A percentile compares a stretch with the other conserved stretches of the same genome.
Conservation (phyloP, 164 flowering plant genomes). For the Vitis amurensis region DNA sequence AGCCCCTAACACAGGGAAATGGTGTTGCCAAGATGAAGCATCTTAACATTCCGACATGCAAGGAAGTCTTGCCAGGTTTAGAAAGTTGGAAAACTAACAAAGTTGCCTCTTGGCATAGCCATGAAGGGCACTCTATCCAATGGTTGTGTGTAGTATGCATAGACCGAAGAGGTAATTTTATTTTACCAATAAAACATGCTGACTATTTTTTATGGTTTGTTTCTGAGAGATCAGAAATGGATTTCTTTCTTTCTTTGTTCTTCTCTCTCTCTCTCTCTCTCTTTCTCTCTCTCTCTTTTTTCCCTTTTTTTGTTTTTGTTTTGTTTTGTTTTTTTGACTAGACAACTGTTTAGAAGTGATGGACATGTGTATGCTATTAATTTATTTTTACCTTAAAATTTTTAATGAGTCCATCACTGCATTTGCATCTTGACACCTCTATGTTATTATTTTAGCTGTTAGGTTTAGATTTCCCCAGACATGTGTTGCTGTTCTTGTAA, state of each 20-base stretch:
- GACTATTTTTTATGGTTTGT: background rate
- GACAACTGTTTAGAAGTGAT: too few species aligned
- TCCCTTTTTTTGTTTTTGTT: too few species aligned
- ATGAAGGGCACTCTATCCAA: constrained; percentile 80
- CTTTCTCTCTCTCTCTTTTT: too few species aligned
- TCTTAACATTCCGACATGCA: constrained; percentile 58
- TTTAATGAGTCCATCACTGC: too few species aligned
- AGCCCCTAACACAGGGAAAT: constrained; percentile 50
- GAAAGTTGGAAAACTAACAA: constrained; percentile 81
- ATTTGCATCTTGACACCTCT: too few species aligned
- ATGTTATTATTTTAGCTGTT: background rate
- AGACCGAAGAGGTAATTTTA: constrained; percentile 75
- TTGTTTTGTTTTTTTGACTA: too few species aligned
- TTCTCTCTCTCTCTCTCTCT: too few species aligned
- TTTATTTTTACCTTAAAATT: too few species aligned
- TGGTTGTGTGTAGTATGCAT: constrained; percentile 82
- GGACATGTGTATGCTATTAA: too few species aligned
- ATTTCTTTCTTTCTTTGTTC: too few species aligned
- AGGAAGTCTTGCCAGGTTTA: constrained; percentile 81
- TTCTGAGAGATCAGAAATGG: too few species aligned
- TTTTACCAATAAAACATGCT: background rate
- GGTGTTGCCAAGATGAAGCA: constrained; percentile 54
- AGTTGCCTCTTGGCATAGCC: constrained; percentile 79
- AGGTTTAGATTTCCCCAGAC: background rate
- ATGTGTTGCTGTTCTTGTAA: background rate